Evolutionary conservation across 495 filamentous ascomycete genomes (phyloP).

Genomic region (Rusavskia elegans): DNA sequence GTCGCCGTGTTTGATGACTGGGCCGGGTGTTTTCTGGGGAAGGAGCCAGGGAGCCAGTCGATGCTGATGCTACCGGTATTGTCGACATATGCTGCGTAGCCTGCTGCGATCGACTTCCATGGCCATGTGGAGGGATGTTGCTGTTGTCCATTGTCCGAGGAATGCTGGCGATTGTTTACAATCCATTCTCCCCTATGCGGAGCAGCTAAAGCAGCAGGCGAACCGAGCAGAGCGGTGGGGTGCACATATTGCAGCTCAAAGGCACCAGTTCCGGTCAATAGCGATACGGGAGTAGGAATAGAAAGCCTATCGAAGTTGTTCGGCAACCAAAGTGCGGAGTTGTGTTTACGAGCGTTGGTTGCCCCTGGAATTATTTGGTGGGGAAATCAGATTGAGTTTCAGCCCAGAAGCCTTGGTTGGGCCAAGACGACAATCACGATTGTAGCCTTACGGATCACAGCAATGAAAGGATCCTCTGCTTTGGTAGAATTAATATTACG

Average conservation of each 20-base stretch:
- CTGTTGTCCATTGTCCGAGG: not conserved
- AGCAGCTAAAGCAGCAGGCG: not conserved
- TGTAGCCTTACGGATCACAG: no score
- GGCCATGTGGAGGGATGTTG: not conserved
- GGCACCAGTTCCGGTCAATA: no score
- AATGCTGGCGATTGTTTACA: not conserved
- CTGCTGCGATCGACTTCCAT: not conserved
- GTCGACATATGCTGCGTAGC: not conserved
- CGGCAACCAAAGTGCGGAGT: not conserved
- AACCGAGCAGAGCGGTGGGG: not conserved
- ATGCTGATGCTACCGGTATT: not conserved
- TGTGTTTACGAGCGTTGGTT: not conserved
- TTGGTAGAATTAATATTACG: no score
- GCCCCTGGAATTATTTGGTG: not conserved
- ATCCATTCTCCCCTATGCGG: not conserved
- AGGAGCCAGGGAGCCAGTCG: not conserved
- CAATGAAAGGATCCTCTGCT: no score
- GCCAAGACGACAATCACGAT: no score
- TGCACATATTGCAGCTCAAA: not conserved
- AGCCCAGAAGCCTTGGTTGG: no score
- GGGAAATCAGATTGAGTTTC: not conserved
- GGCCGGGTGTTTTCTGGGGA: not conserved
- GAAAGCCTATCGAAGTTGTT: not conserved
- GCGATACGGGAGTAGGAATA: no score
- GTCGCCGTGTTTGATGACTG: constrained; percentile 15